phyloP scores from a whole-genome alignment of 1,284 basidiomycete genomes.

The Apiotrichum domesticum region DNA sequence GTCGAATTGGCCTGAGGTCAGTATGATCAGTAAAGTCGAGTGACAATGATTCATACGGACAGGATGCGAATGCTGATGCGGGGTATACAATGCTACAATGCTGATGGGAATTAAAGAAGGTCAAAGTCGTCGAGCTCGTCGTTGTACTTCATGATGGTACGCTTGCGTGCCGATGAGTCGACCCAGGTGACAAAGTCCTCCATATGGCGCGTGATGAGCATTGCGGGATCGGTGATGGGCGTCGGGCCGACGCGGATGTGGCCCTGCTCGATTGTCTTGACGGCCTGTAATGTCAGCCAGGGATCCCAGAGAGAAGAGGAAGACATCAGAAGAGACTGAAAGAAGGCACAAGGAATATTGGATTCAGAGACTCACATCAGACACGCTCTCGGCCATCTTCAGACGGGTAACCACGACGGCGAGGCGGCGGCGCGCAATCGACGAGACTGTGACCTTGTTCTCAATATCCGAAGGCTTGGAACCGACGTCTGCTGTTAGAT shows the following conservation, averaged over 20 bases:
- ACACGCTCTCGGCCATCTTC: conserved; percentile 95
- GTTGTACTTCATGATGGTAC: conserved; percentile 93
- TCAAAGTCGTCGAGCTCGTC: conserved; percentile 95
- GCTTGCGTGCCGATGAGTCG: conserved; percentile 92
- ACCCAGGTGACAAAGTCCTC: conserved; percentile 99
- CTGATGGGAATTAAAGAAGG: conserved; percentile 54
- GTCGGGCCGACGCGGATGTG: conserved; percentile 96
- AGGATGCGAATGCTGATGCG: not conserved
- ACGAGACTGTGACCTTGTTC: conserved; percentile 90
- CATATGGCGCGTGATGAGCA: conserved; percentile 93
- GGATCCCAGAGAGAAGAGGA: no score
- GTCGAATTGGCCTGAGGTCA: not conserved
- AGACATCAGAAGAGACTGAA: not conserved
- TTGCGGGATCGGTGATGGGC: conserved; percentile 93
- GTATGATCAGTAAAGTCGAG: not conserved
- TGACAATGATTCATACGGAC: not conserved
- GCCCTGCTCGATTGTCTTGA: conserved; percentile 95
- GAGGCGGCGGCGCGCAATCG: conserved; percentile 84
- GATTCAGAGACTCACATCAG: conserved; percentile 60
- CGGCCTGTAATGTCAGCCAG: conserved; percentile 57
- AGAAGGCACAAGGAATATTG: not conserved
- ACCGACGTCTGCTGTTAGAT: conserved; percentile 46
- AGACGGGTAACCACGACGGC: conserved; percentile 88
- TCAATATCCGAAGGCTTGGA: conserved; percentile 82
- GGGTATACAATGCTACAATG: not conserved